Percentiles rank a stretch among this genome's conserved stretches.
Conservation (phyloP, 495 filamentous ascomycete species). For the Penicillium waksmanii region DNA sequence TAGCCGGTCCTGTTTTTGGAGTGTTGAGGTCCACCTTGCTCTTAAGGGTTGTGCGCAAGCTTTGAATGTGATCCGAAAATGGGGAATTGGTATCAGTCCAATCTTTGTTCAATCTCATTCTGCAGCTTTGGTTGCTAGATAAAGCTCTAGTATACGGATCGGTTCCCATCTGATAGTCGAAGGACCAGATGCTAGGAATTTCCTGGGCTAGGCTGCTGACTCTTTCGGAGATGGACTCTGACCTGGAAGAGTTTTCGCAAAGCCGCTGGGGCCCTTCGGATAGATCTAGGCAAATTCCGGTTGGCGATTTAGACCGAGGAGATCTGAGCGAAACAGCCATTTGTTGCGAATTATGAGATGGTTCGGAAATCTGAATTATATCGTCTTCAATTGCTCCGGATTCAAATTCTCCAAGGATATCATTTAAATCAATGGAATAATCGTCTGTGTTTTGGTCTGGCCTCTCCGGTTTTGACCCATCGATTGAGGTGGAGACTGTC, state of each 20-base stretch:
- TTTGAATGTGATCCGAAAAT: slow-evolving; percentile 14
- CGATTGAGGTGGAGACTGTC: not conserved
- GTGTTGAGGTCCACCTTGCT: slow-evolving; percentile 3
- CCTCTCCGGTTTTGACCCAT: not conserved
- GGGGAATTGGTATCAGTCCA: slow-evolving; percentile 14
- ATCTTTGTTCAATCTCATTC: not conserved
- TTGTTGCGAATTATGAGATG: not conserved
- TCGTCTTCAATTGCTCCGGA: not conserved
- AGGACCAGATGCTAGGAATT: slow-evolving; percentile 15
- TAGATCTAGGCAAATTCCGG: not conserved
- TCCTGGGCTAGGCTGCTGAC: slow-evolving; percentile 11
- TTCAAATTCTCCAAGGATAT: not conserved
- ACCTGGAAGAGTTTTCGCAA: not conserved
- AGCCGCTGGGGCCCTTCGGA: not conserved
- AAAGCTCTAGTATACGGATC: slow-evolving; percentile 11
- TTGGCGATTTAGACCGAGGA: not conserved
- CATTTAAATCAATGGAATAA: not conserved
- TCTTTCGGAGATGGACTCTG: slow-evolving; percentile 3
- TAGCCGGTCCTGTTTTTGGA: not conserved
- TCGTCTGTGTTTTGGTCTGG: not conserved
- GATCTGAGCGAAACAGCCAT: too few species aligned
- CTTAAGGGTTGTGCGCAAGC: slow-evolving; percentile 7
- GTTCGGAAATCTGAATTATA: not conserved
- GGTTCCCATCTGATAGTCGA: slow-evolving; percentile 14
- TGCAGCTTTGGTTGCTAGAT: slow-evolving; percentile 1